Evolutionary conservation across 129 eudicot species (phyloP).

Genomic region (Tagetes patula): DNA sequence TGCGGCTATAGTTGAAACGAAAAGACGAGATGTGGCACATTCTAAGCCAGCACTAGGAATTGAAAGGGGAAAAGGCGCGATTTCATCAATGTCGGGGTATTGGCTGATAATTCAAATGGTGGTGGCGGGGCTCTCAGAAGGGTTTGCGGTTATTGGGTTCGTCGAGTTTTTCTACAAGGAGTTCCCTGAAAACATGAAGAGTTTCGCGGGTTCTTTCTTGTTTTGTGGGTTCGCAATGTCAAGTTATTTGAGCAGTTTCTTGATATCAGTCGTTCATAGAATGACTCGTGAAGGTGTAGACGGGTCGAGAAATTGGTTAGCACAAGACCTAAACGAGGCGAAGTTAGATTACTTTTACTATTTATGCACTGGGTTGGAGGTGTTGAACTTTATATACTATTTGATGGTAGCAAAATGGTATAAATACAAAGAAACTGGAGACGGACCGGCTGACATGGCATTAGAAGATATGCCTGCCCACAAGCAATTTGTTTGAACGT

Average conservation of each 20-base stretch:
- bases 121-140: constrained; percentile 57
- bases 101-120: constrained; percentile 44
- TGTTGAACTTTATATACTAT: constrained; percentile 45
- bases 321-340: constrained; percentile 64
- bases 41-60: constrained; percentile 43
- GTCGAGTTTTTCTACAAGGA: constrained; percentile 53
- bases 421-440: constrained; percentile 52
- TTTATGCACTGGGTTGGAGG: constrained; percentile 37
- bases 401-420: constrained; percentile 64
- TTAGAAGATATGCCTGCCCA: constrained; percentile 33
- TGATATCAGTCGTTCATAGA: constrained; percentile 45
- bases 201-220: constrained; percentile 45
- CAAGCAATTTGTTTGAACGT: constrained; percentile 37
- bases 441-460: constrained; percentile 13
- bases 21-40: constrained; percentile 44
- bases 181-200: constrained; percentile 62
- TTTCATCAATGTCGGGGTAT: constrained; percentile 51
- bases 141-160: constrained; percentile 39
- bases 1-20: constrained; percentile 44
- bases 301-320: constrained; percentile 47
- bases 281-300: constrained; percentile 29
- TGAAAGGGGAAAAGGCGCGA: constrained; percentile 44
- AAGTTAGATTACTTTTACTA: constrained; percentile 56
- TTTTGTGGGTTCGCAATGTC: constrained; percentile 44
- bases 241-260: constrained; percentile 48